Base-by-base conservation (phyloP, 495 filamentous ascomycete genomes). In the Hypomontagnella submonticulosa region DNA sequence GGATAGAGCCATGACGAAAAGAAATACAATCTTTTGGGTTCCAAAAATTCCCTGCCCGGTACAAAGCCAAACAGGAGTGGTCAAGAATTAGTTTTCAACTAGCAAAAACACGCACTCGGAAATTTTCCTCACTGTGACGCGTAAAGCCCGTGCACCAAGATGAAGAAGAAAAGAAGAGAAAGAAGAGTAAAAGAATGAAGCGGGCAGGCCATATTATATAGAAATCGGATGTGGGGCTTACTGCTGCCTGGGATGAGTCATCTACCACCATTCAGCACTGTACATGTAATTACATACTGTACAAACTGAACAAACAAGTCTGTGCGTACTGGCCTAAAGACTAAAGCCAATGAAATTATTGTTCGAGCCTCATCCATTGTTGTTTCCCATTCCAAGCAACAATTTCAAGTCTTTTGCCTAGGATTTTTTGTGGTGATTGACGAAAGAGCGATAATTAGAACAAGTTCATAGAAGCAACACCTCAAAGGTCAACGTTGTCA, bases 61-160 rank as follows among this genome's bases (percentile, higher is more conserved):
- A 60, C 37, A 61, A 71, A 32, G 32, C 67, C 63, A 67, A 50
- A 58, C 46, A 69, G 66, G 54, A 74, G 72, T 56, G 65, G 72
- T 74, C 70, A 71, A n/a, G 18, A 43, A 63, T 55, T 74, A 74
- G 72, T 74, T 74, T 74, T 74, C 72, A 74, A 74, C 67, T 72
- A 72, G 72, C 72, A 74, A 74, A 72, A 74, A 66, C 13, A 66
- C 64, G 64, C 64, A 62, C 61, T 70, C 57, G 70, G 61, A 66
- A n/a, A 58, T 56, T 30, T 53, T 69, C 70, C 70, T 72, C 70
- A 72, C 61, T 70, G 66, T 62, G 56, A 64, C 66, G 61, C 60
- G 13, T 72, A 63, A 58, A 66, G 58, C 66, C 66, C 70, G 64
- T 69, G 66, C 66, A 69, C 66, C 43, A 61, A 62, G 66, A 66